These are phyloP conservation scores for Malassezia yamatoensis DNA, from an alignment of 1,284 basidiomycete species.

Conservation along the genomic window DNA sequence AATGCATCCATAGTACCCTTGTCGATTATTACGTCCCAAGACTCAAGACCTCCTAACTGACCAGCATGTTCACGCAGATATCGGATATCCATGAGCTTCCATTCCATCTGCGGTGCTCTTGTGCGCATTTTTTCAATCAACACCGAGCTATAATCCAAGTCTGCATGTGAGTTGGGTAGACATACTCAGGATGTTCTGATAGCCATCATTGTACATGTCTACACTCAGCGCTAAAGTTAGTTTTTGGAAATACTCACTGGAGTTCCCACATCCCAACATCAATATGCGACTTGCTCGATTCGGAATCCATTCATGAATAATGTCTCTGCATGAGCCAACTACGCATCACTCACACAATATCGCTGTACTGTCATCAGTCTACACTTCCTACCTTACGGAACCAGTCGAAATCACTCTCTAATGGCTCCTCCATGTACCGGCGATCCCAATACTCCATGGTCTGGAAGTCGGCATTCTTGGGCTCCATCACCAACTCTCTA, in stretches of 20 bases:
- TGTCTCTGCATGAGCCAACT: conserved; percentile 10
- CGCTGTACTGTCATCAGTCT: conserved; percentile 13
- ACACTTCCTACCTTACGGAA: conserved; percentile 24
- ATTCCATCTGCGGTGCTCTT: conserved; percentile 25
- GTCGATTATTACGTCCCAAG: conserved; percentile 38
- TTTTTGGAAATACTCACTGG: conserved; percentile 16
- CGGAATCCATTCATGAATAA: conserved; percentile 31
- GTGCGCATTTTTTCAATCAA: conserved; percentile 28
- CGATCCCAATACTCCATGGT: conserved; percentile 36
- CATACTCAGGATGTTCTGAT: conserved; percentile 27
- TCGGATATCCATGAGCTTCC: conserved; percentile 37
- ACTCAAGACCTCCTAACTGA: conserved; percentile 20
- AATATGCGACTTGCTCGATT: conserved; percentile 25
- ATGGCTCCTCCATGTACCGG: conserved; percentile 26
- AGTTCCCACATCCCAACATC: conserved; percentile 44
- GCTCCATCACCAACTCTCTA: not conserved
- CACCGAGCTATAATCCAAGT: conserved; percentile 15
- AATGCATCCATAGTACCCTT: conserved; percentile 46
- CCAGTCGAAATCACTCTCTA: conserved; percentile 36
- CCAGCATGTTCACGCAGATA: conserved; percentile 22
- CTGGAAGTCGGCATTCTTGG: conserved; percentile 30
- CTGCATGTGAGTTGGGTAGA: conserved; percentile 6
- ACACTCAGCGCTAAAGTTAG: conserved; percentile 21
- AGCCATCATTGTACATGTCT: conserved; percentile 31
- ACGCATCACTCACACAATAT: conserved; percentile 7